Base-by-base conservation (phyloP, 352 stramenopile species). In the Globisporangium spiculum region DNA sequence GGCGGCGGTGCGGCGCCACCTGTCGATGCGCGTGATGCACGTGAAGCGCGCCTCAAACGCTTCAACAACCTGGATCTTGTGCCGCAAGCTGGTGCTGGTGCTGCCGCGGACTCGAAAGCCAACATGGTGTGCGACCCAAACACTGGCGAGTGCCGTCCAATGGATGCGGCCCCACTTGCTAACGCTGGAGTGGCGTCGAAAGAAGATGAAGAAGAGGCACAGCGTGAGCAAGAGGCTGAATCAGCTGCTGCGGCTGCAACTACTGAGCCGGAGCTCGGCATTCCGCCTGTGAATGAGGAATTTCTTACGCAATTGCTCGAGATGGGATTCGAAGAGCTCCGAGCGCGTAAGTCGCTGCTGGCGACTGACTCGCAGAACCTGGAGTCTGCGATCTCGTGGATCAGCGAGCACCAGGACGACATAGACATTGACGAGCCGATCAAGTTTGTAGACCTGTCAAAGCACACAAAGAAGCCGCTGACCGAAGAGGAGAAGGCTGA, bases 401-500 rank as follows among this genome's bases (percentile, higher is more conserved):
- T 97, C 59, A 84, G 85, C 46, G 88, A 96, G 63, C 90, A 97
- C 69, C 83, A 96, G 68, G 90, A 97, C 18, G 92, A 97, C 50
- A 68, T 76, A 0, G 88, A 96, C 74, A 96, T 97, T 67, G 91
- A 97, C 60, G 89, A 90, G 52, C 90, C 91, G 14, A 97, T 97
- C 63, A 80, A 91, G 76, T 93, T 90, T 74, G 78, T 94, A 1
- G 83, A 94, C 61, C 58, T 96, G 54, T 80, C 86, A 0, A 75
- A 89, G 57, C 55, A 66, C 7, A 60, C 66, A 18, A 80, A 76
- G 36, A 75, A 78, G 55, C 77, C 81, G 20, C 55, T 98, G 76
- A 97, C 91, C 6, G 75, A 80, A 9, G 91, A 97, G 32, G 89
- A 98, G 69, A 97, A 97, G 73, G 83, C 78, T 0, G 85, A 76